Evolutionary conservation across 2,329 filamentous ascomycete genomes (phyloP).

Genomic region (Talaromyces marneffei): DNA sequence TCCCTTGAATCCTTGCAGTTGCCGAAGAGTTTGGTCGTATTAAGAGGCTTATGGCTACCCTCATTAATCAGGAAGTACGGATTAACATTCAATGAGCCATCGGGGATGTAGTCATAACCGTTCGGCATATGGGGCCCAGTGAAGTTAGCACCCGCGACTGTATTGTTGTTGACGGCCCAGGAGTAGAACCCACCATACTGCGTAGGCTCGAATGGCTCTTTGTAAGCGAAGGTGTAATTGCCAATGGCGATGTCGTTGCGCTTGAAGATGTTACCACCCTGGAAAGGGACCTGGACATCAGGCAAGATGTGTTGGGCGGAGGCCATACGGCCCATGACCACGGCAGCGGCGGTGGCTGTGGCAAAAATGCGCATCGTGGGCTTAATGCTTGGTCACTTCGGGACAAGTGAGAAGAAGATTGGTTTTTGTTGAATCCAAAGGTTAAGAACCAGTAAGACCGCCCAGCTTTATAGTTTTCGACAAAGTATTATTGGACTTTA

Average conservation of each 20-base stretch:
- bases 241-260: background rate
- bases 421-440: background rate
- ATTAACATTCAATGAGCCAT: constrained; percentile 2
- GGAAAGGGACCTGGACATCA: background rate
- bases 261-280: constrained; percentile 2
- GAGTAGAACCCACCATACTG: constrained; percentile 15
- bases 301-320: background rate
- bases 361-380: background rate
- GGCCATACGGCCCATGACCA: background rate
- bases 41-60: constrained; percentile 3
- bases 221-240: constrained; percentile 1
- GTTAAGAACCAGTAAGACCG: background rate
- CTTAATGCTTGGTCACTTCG: background rate
- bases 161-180: constrained; percentile 15
- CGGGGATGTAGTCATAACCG: background rate
- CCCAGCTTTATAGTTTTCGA: background rate
- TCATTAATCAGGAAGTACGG: background rate
- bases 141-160: constrained; percentile 13
- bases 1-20: background rate
- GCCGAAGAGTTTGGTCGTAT: background rate
- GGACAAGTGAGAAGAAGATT: background rate
- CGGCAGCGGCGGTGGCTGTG: background rate
- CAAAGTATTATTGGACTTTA: background rate
- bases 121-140: background rate
- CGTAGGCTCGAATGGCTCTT: constrained; percentile 1